Percentiles rank a stretch among this genome's conserved stretches.
phyloP scores from a whole-genome alignment of 2,329 filamentous ascomycete species.

The Stemphylium beticola region DNA sequence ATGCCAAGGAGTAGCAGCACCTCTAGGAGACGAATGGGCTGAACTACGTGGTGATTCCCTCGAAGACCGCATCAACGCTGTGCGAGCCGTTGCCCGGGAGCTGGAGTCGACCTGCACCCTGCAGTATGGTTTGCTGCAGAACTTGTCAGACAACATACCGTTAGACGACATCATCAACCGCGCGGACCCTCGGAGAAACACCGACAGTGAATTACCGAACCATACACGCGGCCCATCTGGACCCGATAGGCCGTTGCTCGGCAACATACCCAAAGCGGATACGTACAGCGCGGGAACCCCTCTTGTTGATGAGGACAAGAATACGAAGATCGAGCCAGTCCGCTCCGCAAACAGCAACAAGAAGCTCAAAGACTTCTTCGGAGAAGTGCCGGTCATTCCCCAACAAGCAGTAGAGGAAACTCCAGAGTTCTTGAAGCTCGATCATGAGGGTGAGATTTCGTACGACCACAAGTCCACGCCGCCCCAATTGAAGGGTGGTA shows the following conservation, averaged over 20 bases:
- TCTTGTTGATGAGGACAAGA: slow-evolving; percentile 24
- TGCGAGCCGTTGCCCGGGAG: slow-evolving; percentile 76
- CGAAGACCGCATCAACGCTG: slow-evolving; percentile 82
- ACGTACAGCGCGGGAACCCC: slow-evolving; percentile 67
- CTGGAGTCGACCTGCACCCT: slow-evolving; percentile 87
- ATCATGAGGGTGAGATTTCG: slow-evolving; percentile 86
- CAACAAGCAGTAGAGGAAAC: slow-evolving; percentile 70
- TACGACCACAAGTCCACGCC: slow-evolving; percentile 84
- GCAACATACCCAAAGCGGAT: slow-evolving; percentile 64
- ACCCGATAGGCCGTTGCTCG: slow-evolving; percentile 55
- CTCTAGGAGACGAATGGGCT: slow-evolving; percentile 93
- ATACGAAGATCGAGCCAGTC: slow-evolving; percentile 44
- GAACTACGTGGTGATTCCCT: slow-evolving; percentile 89
- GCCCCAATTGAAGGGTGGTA: slow-evolving; percentile 84
- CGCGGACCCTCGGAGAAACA: slow-evolving; percentile 50
- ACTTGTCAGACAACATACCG: slow-evolving; percentile 82
- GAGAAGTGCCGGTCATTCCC: slow-evolving; percentile 58
- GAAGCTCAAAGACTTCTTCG: slow-evolving; percentile 60
- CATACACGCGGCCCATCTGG: slow-evolving; percentile 41
- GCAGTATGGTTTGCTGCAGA: slow-evolving; percentile 83
- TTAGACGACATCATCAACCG: slow-evolving; percentile 38
- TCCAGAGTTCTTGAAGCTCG: slow-evolving; percentile 82
- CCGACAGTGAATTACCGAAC: slow-evolving; percentile 45
- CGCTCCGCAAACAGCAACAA: slow-evolving; percentile 52
- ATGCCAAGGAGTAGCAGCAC: slow-evolving; percentile 90